Conservation (phyloP, 1,284 basidiomycete species). For the Irpex lacteus region DNA sequence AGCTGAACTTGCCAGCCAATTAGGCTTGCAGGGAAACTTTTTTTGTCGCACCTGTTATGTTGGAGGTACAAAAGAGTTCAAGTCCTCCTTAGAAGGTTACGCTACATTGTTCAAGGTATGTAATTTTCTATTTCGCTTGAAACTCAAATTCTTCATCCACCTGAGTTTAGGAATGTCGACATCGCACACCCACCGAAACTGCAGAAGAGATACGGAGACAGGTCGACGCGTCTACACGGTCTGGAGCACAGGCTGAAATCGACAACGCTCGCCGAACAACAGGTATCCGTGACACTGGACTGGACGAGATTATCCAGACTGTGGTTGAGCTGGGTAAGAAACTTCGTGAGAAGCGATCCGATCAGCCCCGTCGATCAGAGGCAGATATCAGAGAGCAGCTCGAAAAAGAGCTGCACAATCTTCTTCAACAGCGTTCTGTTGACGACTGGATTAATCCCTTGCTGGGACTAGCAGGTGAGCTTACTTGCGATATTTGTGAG, state of each 20-base stretch:
- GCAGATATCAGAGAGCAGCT: not conserved
- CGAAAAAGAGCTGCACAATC: slow-evolving; percentile 3
- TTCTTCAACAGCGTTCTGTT: not conserved
- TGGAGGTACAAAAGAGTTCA: slow-evolving; percentile 24
- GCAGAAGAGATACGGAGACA: slow-evolving; percentile 12
- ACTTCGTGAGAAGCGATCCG: slow-evolving; percentile 1
- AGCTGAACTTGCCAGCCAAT: slow-evolving; percentile 30
- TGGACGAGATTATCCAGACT: not conserved
- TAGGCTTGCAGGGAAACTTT: slow-evolving; percentile 26
- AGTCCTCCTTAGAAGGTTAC: slow-evolving; percentile 22
- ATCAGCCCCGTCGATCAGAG: not conserved
- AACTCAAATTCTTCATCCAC: not conserved
- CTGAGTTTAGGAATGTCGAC: slow-evolving; percentile 6
- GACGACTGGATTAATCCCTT: slow-evolving; percentile 11
- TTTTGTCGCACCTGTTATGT: slow-evolving; percentile 30
- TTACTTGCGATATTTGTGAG: not conserved
- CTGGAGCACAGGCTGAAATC: not conserved
- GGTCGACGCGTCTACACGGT: slow-evolving; percentile 2
- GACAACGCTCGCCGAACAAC: not conserved
- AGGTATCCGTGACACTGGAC: slow-evolving; percentile 14
- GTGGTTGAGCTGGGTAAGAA: slow-evolving; percentile 9
- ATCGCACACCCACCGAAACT: slow-evolving; percentile 6
- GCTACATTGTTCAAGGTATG: slow-evolving; percentile 20
- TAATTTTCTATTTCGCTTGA: not conserved
- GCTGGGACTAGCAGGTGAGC: slow-evolving; percentile 8